These are phyloP conservation scores for Candida ipomoeae DNA, from an alignment of 805 yeast species.

Conservation along the genomic window DNA sequence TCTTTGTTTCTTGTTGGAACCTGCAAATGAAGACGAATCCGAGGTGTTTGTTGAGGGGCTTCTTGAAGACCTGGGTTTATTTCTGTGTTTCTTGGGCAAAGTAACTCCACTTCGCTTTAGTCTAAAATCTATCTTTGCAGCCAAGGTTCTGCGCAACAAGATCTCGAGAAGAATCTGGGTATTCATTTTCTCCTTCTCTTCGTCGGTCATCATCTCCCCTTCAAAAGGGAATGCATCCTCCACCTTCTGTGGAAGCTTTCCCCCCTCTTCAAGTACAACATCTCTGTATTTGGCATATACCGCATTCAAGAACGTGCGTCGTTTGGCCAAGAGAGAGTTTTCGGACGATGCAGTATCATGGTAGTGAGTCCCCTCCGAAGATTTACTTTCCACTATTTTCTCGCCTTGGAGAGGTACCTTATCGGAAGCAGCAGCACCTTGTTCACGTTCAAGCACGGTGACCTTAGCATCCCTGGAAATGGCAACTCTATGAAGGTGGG, in stretches of 20 bases:
- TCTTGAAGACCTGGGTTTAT: background rate
- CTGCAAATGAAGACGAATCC: background rate
- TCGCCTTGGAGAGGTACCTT: slow-evolving; percentile 3
- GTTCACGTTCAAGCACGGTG: slow-evolving; percentile 1
- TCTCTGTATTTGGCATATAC: slow-evolving; percentile 27
- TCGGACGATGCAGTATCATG: background rate
- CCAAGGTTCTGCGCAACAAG: slow-evolving; percentile 37
- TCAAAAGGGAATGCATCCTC: slow-evolving; percentile 29
- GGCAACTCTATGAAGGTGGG: slow-evolving; percentile 7
- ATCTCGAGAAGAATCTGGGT: slow-evolving; percentile 32
- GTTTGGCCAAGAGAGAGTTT: slow-evolving; percentile 9
- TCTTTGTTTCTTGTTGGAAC: background rate
- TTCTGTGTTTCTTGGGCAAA: background rate
- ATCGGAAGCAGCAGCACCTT: background rate
- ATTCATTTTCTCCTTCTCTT: slow-evolving; percentile 28
- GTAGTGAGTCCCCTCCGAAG: background rate
- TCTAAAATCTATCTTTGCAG: slow-evolving; percentile 39
- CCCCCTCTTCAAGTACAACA: slow-evolving; percentile 22
- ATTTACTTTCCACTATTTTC: background rate
- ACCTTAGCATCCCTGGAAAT: slow-evolving; percentile 11
- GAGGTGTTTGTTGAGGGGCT: background rate
- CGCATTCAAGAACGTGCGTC: slow-evolving; percentile 14
- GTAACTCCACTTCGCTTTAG: slow-evolving; percentile 12
- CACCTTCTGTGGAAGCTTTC: slow-evolving; percentile 24
- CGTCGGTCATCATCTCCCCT: slow-evolving; percentile 20